Conservation (phyloP, 2,329 filamentous ascomycete species). For the Fusarium mangiferae region DNA sequence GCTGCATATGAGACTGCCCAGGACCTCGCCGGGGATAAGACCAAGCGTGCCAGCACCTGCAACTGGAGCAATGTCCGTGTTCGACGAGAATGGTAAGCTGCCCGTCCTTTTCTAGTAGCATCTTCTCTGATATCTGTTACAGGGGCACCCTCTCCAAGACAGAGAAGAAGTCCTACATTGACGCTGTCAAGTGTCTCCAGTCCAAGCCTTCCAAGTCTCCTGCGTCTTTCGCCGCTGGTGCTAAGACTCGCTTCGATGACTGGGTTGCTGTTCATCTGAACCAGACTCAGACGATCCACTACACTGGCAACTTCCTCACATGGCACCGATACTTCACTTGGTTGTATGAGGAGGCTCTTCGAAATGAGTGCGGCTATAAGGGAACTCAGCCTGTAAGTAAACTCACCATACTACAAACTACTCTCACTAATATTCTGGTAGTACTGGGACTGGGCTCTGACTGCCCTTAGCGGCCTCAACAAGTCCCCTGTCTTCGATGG, state of each 20-base stretch:
- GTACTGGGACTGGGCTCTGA: slow-evolving; percentile 61
- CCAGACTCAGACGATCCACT: slow-evolving; percentile 57
- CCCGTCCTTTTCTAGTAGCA: too few species aligned
- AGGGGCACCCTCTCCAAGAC: slow-evolving; percentile 42
- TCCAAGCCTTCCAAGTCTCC: slow-evolving; percentile 50
- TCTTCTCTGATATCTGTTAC: neutral
- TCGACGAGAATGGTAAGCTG: slow-evolving; percentile 46
- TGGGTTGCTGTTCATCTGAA: slow-evolving; percentile 62
- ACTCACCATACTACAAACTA: neutral
- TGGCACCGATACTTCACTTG: slow-evolving; percentile 50
- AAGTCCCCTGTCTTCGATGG: slow-evolving; percentile 61
- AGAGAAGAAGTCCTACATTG: slow-evolving; percentile 52
- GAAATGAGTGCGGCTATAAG: slow-evolving; percentile 49
- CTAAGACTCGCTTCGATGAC: slow-evolving; percentile 60
- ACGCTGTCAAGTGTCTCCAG: slow-evolving; percentile 58
- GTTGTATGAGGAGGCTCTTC: slow-evolving; percentile 47
- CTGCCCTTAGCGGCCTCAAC: slow-evolving; percentile 48
- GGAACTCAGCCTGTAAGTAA: slow-evolving; percentile 52
- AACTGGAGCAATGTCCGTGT: slow-evolving; percentile 45
- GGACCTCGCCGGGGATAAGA: slow-evolving; percentile 19
- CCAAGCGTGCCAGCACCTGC: slow-evolving; percentile 41
- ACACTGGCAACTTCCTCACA: slow-evolving; percentile 47
- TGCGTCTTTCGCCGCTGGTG: slow-evolving; percentile 52
- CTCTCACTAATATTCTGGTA: slow-evolving; percentile 18
- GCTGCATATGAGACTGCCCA: slow-evolving; percentile 41